phyloP scores from a whole-genome alignment of 495 filamentous ascomycete species.

The Daldinia grandis region DNA sequence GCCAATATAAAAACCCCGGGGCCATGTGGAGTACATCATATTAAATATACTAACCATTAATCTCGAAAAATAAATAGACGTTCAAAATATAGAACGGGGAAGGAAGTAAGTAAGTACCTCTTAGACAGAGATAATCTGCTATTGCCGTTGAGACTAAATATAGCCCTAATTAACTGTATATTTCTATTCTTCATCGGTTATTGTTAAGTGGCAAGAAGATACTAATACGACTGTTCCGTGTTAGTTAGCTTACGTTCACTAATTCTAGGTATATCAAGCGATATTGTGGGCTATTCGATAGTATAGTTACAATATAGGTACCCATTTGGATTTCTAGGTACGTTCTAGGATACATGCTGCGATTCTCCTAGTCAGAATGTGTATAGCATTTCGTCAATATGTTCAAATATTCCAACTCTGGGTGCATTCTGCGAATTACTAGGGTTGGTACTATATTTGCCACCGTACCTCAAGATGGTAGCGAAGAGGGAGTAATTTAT shows the following conservation, averaged over 20 bases:
- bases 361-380: background rate
- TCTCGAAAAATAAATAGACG: too few species aligned
- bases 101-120: too few species aligned
- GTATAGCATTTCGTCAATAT: background rate
- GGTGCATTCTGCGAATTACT: background rate
- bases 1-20: too few species aligned
- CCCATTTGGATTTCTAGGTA: background rate
- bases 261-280: background rate
- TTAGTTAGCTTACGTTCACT: background rate
- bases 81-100: too few species aligned
- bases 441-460: background rate
- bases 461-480: background rate
- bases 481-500: background rate
- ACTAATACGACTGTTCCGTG: background rate
- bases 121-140: too few species aligned
- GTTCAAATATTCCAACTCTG: background rate
- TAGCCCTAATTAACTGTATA: too few species aligned
- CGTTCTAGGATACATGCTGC: background rate
- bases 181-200: too few species aligned
- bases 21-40: too few species aligned
- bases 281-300: background rate
- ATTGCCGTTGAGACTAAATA: too few species aligned
- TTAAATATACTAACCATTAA: too few species aligned
- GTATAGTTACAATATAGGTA: background rate
- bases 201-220: too few species aligned